These are phyloP conservation scores for Lecanoromycetidae sp. DNA, from an alignment of 2,329 filamentous ascomycete genomes.

Conservation along the genomic window DNA sequence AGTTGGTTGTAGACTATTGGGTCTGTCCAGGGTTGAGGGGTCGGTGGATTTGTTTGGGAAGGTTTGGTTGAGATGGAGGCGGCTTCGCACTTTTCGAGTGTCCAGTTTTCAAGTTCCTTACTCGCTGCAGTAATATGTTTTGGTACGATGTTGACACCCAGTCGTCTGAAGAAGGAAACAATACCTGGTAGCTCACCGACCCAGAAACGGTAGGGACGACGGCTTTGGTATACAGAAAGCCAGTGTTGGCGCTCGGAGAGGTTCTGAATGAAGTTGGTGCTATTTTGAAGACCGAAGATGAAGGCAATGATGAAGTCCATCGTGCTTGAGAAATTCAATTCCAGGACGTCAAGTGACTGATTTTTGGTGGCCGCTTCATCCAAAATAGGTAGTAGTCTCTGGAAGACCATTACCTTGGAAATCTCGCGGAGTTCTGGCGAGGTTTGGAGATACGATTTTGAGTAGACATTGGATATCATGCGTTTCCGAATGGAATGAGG, in stretches of 20 bases:
- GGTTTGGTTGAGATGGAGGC: slow-evolving; percentile 31
- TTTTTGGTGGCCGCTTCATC: slow-evolving; percentile 16
- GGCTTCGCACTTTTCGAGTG: slow-evolving; percentile 37
- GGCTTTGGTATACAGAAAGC: slow-evolving; percentile 50
- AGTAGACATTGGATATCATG: slow-evolving; percentile 63
- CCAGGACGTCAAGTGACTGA: slow-evolving; percentile 39
- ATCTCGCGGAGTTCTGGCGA: slow-evolving; percentile 44
- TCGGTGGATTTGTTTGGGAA: not conserved
- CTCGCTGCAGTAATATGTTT: slow-evolving; percentile 51
- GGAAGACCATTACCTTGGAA: slow-evolving; percentile 42
- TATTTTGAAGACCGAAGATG: slow-evolving; percentile 49
- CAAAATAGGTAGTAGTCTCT: slow-evolving; percentile 45
- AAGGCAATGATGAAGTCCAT: slow-evolving; percentile 64
- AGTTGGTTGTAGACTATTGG: slow-evolving; percentile 25
- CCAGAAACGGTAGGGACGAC: slow-evolving; percentile 50
- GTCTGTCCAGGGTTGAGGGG: slow-evolving; percentile 16
- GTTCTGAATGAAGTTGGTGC: slow-evolving; percentile 47
- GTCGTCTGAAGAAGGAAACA: slow-evolving; percentile 33
- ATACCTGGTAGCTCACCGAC: slow-evolving; percentile 51
- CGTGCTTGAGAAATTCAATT: slow-evolving; percentile 50
- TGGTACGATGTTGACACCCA: slow-evolving; percentile 47
- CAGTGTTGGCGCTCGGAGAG: slow-evolving; percentile 44
- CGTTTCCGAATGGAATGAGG: slow-evolving; percentile 56
- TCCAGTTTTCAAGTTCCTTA: slow-evolving; percentile 52
- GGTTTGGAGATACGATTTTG: slow-evolving; percentile 54